phyloP scores from a whole-genome alignment of 1,139 yeast species.

The Debaryomycetaceae sp. region DNA sequence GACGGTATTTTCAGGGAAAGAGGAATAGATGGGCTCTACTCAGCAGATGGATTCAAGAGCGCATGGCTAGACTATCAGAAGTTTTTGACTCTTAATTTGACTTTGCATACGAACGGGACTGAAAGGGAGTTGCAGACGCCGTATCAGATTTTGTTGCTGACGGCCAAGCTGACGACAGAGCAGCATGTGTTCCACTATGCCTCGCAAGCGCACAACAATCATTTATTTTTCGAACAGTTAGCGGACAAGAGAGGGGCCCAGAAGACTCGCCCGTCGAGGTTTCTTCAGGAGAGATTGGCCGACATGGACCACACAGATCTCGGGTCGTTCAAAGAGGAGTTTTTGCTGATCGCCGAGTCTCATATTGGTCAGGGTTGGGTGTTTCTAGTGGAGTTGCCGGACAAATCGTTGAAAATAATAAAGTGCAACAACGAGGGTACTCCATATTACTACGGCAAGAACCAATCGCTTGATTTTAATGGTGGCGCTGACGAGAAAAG shows the following conservation, averaged over 20 bases:
- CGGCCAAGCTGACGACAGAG: slow-evolving; percentile 67
- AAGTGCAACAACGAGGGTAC: slow-evolving; percentile 84
- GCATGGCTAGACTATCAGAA: slow-evolving; percentile 85
- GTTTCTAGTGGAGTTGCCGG: slow-evolving; percentile 71
- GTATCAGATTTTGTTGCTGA: slow-evolving; percentile 68
- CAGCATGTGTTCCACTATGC: slow-evolving; percentile 82
- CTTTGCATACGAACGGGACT: slow-evolving; percentile 75
- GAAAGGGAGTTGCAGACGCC: slow-evolving; percentile 77
- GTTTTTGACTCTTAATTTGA: slow-evolving; percentile 61
- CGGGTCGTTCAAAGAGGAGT: slow-evolving; percentile 52
- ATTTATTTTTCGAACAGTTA: slow-evolving; percentile 76
- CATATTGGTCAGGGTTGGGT: slow-evolving; percentile 81
- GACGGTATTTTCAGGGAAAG: slow-evolving; percentile 32
- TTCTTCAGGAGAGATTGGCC: slow-evolving; percentile 41
- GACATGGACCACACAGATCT: slow-evolving; percentile 37
- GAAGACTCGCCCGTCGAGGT: slow-evolving; percentile 46
- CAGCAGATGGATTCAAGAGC: slow-evolving; percentile 61
- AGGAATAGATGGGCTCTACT: slow-evolving; percentile 74
- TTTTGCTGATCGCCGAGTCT: slow-evolving; percentile 53
- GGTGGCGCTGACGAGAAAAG: slow-evolving; percentile 59
- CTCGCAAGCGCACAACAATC: slow-evolving; percentile 90
- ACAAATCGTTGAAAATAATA: slow-evolving; percentile 62
- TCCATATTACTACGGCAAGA: slow-evolving; percentile 76
- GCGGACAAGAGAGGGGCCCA: slow-evolving; percentile 28
- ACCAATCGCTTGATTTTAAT: slow-evolving; percentile 74